Evolutionary conservation across 345 rosid species (phyloP).

Genomic region (Citrus maxima): DNA sequence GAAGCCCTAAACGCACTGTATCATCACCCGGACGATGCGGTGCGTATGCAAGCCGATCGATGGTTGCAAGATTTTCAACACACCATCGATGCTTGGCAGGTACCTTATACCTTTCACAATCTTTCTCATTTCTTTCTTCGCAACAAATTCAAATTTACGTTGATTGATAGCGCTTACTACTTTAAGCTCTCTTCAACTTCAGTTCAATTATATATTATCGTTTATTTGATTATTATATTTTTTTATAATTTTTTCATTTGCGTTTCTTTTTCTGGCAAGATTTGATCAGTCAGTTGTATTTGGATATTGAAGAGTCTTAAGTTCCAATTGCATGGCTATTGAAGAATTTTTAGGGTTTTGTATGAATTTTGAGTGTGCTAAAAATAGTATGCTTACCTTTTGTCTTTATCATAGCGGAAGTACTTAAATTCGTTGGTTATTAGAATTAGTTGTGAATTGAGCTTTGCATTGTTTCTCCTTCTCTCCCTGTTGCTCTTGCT

Average conservation of each 20-base stretch:
- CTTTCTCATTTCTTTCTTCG: background rate
- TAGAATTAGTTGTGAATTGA: background rate
- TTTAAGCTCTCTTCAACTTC: background rate
- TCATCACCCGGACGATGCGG: conserved; percentile 89
- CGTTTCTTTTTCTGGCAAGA: background rate
- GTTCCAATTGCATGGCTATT: background rate
- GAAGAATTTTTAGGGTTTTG: conserved; percentile 1
- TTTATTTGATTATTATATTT: conserved; percentile 4
- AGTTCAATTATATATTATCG: background rate
- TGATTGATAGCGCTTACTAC: background rate
- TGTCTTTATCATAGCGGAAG: background rate
- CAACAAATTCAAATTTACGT: background rate
- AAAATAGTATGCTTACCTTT: background rate
- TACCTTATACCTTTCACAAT: conserved; percentile 18
- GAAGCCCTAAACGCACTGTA: conserved; percentile 97
- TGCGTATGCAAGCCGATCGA: conserved; percentile 86
- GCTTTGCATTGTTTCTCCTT: background rate
- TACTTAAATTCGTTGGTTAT: background rate
- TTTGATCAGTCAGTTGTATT: conserved; percentile 3
- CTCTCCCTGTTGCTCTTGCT: background rate
- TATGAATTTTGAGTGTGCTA: conserved; percentile 3
- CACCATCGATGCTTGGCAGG: conserved; percentile 99
- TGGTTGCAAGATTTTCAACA: conserved; percentile 93
- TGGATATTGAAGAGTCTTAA: background rate
- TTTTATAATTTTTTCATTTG: background rate